Base-by-base conservation (phyloP, 345 rosid genomes). In the Zanthoxylum bungeanum region DNA sequence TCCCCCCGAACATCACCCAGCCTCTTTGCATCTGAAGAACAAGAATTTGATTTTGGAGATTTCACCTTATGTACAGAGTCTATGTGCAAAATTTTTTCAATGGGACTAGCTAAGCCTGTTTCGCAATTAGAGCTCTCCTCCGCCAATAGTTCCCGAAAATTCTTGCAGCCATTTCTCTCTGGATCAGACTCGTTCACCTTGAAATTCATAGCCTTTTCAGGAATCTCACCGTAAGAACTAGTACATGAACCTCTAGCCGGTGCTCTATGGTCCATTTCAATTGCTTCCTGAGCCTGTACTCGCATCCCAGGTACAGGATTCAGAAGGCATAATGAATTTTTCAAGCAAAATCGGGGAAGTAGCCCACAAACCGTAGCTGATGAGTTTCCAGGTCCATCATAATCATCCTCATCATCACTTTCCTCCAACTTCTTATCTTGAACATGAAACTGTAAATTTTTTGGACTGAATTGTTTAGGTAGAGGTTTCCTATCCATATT, bases 1-100 rank as follows among this genome's bases (percentile, higher is more conserved):
- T 76, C 73, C 57, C 58, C 75, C 33, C 9, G 53, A 60, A 44
- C 4, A 31, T 70, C 24, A 51, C 9, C 28, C 50, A 44, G 30
- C 60, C 50, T 55, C 66, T 44, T 79, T n/a, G 51, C 24, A 68
- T 77, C 83, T 3, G 75, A 60, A 57, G 73, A 51, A 56, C 60
- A 24, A 57, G 72, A 68, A 75, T 22, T 49, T 50, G 84, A 66
- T 36, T 51, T 52, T 50, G 61, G 73, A 69, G 86, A 70, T 46
- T 70, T 77, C 50, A 76, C 79, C 75, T 24, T 64, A 59, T 80
- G 87, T 70, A 87, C 78, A 55, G 86, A 79, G 81, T 92, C 97
- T 49, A 90, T 79, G 75, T 92, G 86, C 74, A 94, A 76, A 71
- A 95, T 90, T 80, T 87, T 91, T 87, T 94, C 98, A 4, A 82